Percentiles rank a stretch among this genome's conserved stretches.
phyloP scores from a whole-genome alignment of 345 rosid genomes.

The Jatropha curcas region DNA sequence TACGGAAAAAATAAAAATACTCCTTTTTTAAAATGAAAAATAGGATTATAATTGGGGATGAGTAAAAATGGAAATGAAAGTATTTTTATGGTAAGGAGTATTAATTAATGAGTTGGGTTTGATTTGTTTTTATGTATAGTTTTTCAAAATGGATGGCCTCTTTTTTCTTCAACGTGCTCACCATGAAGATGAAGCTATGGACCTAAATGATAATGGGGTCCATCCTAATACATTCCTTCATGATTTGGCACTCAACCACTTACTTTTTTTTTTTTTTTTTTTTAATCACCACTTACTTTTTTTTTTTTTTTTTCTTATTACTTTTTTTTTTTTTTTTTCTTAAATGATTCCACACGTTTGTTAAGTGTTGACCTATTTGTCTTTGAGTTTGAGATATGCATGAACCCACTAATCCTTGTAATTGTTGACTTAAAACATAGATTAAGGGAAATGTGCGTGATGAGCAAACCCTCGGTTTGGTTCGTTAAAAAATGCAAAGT shows the following conservation, averaged over 20 bases:
- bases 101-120: constrained; percentile 6
- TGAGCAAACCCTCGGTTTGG: too few species aligned
- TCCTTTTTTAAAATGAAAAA: too few species aligned
- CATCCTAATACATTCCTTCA: background rate
- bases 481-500: too few species aligned
- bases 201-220: constrained; percentile 15
- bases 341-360: constrained; percentile 18
- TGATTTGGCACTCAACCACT: background rate
- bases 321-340: too few species aligned
- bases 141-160: constrained; percentile 25
- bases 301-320: too few species aligned
- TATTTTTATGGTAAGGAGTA: too few species aligned
- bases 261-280: background rate
- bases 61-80: too few species aligned
- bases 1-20: too few species aligned
- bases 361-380: background rate
- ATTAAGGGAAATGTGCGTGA: background rate
- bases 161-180: constrained; percentile 34
- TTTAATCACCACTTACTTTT: too few species aligned
- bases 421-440: background rate
- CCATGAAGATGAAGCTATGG: constrained; percentile 28
- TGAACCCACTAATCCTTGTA: background rate
- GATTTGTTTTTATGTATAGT: constrained; percentile 23
- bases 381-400: too few species aligned
- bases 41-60: too few species aligned